Conservation (phyloP, 2,329 filamentous ascomycete species). For the Penicillium sp. region DNA sequence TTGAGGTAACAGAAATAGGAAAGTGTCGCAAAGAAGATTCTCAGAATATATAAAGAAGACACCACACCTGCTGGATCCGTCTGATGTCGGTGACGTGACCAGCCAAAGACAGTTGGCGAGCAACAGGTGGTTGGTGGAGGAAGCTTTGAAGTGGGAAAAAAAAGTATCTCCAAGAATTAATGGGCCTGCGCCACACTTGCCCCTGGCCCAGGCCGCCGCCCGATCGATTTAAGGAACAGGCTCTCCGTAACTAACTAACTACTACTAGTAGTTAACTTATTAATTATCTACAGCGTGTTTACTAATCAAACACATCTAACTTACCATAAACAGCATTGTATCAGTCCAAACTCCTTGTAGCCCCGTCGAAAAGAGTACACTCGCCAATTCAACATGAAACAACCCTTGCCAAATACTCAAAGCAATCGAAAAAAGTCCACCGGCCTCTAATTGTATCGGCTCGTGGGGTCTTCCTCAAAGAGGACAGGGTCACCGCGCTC, state of each 20-base stretch:
- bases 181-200: conserved; percentile 5
- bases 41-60: conserved; percentile 12
- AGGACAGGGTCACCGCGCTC: conserved; percentile 83
- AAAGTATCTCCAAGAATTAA: not conserved
- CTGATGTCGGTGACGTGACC: not conserved
- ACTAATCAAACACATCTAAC: too few species aligned
- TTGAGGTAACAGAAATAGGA: conserved; percentile 2
- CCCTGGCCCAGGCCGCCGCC: not conserved
- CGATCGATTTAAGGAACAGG: not conserved
- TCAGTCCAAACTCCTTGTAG: too few species aligned
- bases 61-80: conserved; percentile 10
- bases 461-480: conserved; percentile 66
- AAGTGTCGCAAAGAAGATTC: conserved; percentile 1
- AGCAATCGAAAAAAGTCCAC: not conserved
- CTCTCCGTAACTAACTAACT: too few species aligned
- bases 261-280: too few species aligned
- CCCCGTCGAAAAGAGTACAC: too few species aligned
- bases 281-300: too few species aligned
- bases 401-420: not conserved
- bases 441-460: conserved; percentile 37
- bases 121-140: not conserved
- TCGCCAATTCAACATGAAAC: not conserved
- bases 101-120: not conserved
- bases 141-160: conserved; percentile 4
- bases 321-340: too few species aligned